These are phyloP conservation scores for Arthrobotrys pseudoclavata DNA, from an alignment of 2,329 filamentous ascomycete genomes.

Conservation along the genomic window DNA sequence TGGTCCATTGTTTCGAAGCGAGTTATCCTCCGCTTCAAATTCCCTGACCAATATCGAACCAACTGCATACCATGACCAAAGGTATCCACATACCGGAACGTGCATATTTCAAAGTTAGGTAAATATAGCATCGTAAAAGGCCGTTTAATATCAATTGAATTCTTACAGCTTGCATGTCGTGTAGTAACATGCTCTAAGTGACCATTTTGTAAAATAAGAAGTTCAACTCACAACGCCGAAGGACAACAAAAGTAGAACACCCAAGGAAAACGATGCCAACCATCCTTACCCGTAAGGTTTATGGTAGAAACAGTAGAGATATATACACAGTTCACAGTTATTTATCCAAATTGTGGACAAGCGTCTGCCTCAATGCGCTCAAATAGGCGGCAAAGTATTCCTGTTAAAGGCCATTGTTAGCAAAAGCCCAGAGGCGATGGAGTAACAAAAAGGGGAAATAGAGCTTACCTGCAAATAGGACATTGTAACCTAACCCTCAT, in stretches of 20 bases:
- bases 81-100: conserved; percentile 18
- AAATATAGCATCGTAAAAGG: conserved; percentile 2
- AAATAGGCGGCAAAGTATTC: conserved; percentile 63
- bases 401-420: conserved; percentile 44
- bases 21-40: conserved; percentile 7
- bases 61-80: conserved; percentile 6
- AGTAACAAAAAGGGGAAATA: neutral
- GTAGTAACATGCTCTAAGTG: conserved; percentile 1
- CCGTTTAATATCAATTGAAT: neutral
- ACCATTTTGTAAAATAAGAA: neutral
- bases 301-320: neutral
- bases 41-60: neutral
- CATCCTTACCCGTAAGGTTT: neutral
- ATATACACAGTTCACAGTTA: conserved; percentile 4
- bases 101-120: neutral
- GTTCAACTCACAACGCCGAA: conserved; percentile 10
- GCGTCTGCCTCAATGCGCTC: conserved; percentile 14
- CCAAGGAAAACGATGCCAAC: neutral
- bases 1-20: neutral
- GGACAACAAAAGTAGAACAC: neutral
- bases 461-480: conserved; percentile 80
- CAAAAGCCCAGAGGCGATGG: neutral
- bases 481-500: conserved; percentile 94
- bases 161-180: neutral
- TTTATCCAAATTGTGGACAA: neutral